Percentiles rank a stretch among this genome's conserved stretches.
Conservation (phyloP, 306 rosid genomes). For the Urtica urens region DNA sequence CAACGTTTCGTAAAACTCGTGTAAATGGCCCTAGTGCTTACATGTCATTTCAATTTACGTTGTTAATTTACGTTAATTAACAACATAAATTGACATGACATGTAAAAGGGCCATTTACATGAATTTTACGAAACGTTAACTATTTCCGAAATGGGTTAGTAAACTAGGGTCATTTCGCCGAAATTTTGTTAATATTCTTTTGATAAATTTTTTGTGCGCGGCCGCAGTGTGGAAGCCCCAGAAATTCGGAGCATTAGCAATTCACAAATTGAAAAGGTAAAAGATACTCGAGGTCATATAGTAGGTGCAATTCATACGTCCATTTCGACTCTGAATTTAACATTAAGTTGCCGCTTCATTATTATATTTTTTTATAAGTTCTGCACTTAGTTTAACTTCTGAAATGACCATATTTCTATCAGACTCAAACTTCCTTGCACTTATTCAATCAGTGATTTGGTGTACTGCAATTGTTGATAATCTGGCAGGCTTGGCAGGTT, state of each 20-base stretch:
- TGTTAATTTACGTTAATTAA: no score
- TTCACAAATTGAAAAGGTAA: conserved; percentile 63
- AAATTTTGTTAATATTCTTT: background rate
- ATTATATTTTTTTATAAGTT: background rate
- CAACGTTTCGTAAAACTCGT: no score
- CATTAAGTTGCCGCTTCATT: background rate
- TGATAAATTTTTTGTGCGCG: conserved; percentile 2
- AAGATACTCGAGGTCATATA: background rate
- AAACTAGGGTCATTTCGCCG: no score
- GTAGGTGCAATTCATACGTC: conserved; percentile 8
- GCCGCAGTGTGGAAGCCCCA: conserved; percentile 32
- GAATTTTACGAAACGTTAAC: no score
- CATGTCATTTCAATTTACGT: no score
- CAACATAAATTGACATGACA: no score
- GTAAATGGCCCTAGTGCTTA: no score
- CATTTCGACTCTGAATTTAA: conserved; percentile 1
- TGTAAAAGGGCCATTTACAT: no score
- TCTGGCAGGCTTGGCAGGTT: conserved; percentile 61
- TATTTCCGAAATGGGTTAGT: no score
- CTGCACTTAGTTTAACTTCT: background rate
- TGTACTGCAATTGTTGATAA: conserved; percentile 12
- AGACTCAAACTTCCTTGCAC: no score
- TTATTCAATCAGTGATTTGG: conserved; percentile 3
- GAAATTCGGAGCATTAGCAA: conserved; percentile 38
- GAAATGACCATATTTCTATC: no score